Evolutionary conservation across 2,329 filamentous ascomycete species (phyloP).

Genomic region (Biscogniauxia mediterranea): DNA sequence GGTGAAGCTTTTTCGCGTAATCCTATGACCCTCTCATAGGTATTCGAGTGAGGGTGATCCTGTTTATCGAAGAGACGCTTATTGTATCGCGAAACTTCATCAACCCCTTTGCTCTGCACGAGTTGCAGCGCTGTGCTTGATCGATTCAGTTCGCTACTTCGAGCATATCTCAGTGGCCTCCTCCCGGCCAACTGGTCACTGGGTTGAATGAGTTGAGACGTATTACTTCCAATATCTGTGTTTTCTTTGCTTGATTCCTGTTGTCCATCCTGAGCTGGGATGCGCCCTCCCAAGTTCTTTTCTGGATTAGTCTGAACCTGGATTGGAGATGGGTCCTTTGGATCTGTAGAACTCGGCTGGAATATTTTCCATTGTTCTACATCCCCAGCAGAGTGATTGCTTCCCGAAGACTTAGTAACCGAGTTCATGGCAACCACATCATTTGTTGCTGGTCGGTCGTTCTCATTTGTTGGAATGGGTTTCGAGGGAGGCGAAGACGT

Average conservation of each 20-base stretch:
- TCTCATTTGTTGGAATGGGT: not conserved
- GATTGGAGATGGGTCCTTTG: not conserved
- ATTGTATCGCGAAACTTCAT: not conserved
- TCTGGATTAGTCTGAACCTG: not conserved
- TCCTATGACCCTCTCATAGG: slow-evolving; percentile 1
- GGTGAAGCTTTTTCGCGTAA: slow-evolving; percentile 2
- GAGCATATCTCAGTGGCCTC: slow-evolving; percentile 3
- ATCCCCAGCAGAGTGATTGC: not conserved
- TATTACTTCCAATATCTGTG: not conserved
- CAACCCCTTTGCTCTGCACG: not conserved
- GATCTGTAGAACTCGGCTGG: not conserved
- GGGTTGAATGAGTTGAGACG: not conserved
- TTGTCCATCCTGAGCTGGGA: not conserved
- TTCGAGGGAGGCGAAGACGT: not conserved
- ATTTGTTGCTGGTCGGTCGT: not conserved
- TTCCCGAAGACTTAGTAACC: not conserved
- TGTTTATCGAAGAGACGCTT: not conserved
- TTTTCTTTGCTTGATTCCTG: not conserved
- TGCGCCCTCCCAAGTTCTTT: not conserved
- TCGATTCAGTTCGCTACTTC: not conserved
- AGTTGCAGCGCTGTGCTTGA: not conserved
- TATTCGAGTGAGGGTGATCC: not conserved
- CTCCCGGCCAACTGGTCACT: not conserved
- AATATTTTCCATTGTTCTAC: not conserved
- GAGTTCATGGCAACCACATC: not conserved